Evolutionary conservation across 148 eudicot species (phyloP), one percentile per base, ranked within the genome.

Genomic region (Beta vulgaris): DNA sequence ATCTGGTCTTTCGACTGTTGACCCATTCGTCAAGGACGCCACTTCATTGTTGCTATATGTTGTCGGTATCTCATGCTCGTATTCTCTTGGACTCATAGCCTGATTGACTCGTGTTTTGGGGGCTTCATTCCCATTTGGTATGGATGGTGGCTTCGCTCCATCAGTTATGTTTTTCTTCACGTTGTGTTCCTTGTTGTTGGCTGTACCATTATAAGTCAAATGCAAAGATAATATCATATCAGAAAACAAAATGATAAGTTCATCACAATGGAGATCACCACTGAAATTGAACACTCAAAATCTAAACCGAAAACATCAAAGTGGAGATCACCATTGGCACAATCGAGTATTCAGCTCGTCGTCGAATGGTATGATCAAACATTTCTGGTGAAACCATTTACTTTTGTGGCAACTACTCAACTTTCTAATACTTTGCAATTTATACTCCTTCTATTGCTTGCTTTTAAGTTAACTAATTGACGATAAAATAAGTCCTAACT

Each of bases 1-100:
- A 18, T 84, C 81, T 49, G 77, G 23, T n/a, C 77, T 80, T 74
- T 85, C 84, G 57, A 82, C 77, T 39, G 74, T 74, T 2, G 85
- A 84, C 60, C 86, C 84, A 80, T 78, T 80, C 18, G 80, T 77
- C 59, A 85, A 76, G 19, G 87, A 82, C 64, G 85, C 86, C 0
- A 71, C 79, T 61, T 89, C 89, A 64, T 82, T 80, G 78, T 57
- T 80, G 78, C 49, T 86, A 65, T 73, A 73, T 26, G 51, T 59
- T 23, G 44, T 58, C 25, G n/a, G 62, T 31, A 72, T 31, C 25
- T 68, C 58, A 71, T 65, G 76, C 36, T 77, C 65, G 23, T 77
- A 77, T 73, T 32, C 59, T 72, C 78, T 71, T n/a, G 43, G 18
- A 18, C 63, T 55, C 36, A 19, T 68, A 46, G 69, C 75, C 65